Base-by-base conservation (phyloP, 1,284 basidiomycete species). In the Cryptococcus neoformans region DNA sequence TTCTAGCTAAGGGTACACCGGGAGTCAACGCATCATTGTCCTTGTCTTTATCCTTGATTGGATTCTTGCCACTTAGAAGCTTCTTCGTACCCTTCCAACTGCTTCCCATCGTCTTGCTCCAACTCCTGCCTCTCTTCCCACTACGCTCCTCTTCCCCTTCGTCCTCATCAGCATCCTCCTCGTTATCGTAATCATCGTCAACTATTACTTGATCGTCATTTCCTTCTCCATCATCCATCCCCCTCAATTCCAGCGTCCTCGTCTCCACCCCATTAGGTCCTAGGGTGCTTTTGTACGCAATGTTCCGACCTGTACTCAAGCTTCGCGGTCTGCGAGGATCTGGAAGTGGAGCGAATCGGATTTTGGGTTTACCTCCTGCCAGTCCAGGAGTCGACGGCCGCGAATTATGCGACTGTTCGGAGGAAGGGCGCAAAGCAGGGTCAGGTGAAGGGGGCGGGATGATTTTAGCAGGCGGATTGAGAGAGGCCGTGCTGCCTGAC, bases 291-390 rank as follows among this genome's bases (percentile, higher is more conserved):
- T 53, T 59, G 55, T 59, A 59, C 4, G 59, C 69, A 35, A 75
- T 59, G 41, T 75, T 75, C 45, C 65, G 56, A 8, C 75, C 76
- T 7, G 72, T 76, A 11, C 72, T 74, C 4, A 76, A 62, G 11
- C 73, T 75, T 8, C 76, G 63, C 6, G 72, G 72, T 34, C 72
- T 55, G 44, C 64, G 55, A 1, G 76, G 74, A 58, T 76, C 73
- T 16, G 76, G 76, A 3, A 78, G 65, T 1, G 76, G 76, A 1
- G 76, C 76, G 45, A 78, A 78, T 14, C 76, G 64, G 57, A 78
- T 78, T 48, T 65, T 66, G 42, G 54, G 52, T 14, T 38, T 10
- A 16, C 55, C 35, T 17, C 21, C 49, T 4, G 36, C 39, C 36
- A 49, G 10, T 6, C 35, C n/a, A 14, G 38, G 36, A 16, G 16